Conservation (phyloP, 2,329 filamentous ascomycete species). For the Xylariaceae sp. region DNA sequence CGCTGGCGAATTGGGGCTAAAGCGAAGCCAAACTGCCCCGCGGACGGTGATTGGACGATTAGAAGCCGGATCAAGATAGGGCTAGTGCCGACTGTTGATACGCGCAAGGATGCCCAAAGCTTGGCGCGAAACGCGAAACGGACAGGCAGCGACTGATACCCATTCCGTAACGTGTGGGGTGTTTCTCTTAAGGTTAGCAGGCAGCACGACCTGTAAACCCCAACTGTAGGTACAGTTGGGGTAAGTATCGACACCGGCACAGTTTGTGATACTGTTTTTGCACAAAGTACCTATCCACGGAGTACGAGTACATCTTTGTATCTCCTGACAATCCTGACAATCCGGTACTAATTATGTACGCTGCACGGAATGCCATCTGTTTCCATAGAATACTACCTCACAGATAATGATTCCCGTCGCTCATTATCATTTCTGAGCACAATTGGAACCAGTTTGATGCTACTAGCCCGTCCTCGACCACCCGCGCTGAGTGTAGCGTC, state of each 20-base stretch:
- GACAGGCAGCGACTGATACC: neutral
- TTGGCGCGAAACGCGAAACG: neutral
- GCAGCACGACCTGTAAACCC: no score
- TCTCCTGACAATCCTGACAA: no score
- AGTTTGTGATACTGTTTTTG: no score
- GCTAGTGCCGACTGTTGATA: slow-evolving; percentile 3
- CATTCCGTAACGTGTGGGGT: no score
- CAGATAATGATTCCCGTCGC: neutral
- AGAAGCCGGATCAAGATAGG: neutral
- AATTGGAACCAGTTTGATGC: neutral
- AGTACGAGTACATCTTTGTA: no score
- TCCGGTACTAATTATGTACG: no score
- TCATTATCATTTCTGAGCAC: neutral
- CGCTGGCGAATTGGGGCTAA: slow-evolving; percentile 2
- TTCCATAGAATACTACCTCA: neutral
- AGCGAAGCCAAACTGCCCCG: slow-evolving; percentile 10
- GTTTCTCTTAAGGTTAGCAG: no score
- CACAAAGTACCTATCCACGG: no score
- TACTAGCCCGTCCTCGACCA: neutral
- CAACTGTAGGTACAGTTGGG: no score
- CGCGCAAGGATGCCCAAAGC: slow-evolving; percentile 4
- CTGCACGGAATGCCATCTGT: neutral
- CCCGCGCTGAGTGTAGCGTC: no score
- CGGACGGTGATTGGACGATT: slow-evolving; percentile 13
- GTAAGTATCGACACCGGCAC: no score